These are phyloP conservation scores for Myrmaecium sp. DNA, from an alignment of 2,329 filamentous ascomycete genomes.

Conservation along the genomic window DNA sequence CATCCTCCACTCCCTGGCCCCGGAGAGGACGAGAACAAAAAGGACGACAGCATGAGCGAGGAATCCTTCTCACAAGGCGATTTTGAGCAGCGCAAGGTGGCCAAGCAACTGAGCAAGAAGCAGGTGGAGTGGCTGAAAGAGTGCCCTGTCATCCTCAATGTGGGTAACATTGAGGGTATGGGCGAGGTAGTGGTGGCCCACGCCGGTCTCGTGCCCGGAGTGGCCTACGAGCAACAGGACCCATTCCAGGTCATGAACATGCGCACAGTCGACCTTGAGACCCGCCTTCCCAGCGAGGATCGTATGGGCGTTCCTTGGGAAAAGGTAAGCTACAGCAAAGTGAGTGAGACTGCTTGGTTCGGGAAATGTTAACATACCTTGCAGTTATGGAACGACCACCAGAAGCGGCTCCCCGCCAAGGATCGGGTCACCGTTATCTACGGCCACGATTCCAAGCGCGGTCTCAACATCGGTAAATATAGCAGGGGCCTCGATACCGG, in stretches of 20 bases:
- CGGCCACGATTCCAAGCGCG: constrained; percentile 66
- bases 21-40: constrained; percentile 15
- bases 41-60: constrained; percentile 14
- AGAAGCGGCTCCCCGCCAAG: constrained; percentile 15
- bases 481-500: constrained; percentile 75
- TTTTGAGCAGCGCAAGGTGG: constrained; percentile 32
- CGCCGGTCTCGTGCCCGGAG: constrained; percentile 64
- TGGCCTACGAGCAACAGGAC: constrained; percentile 54
- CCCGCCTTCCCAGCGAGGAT: constrained; percentile 38
- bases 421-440: constrained; percentile 57
- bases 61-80: constrained; percentile 16
- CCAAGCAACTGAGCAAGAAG: constrained; percentile 37
- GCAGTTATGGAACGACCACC: constrained; percentile 31
- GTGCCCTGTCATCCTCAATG: constrained; percentile 61
- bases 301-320: constrained; percentile 48
- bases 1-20: constrained; percentile 9
- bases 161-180: constrained; percentile 44
- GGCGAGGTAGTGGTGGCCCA: constrained; percentile 63
- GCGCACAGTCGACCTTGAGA: constrained; percentile 54
- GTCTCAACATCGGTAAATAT: constrained; percentile 50
- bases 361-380: background rate
- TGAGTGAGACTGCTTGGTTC: background rate
- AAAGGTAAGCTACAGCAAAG: constrained; percentile 22
- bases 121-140: constrained; percentile 53
- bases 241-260: constrained; percentile 83